Evolutionary conservation across 108 stramenopile species (phyloP), one percentile per base, ranked within the genome.

Genomic region (Epipyxis sp.): DNA sequence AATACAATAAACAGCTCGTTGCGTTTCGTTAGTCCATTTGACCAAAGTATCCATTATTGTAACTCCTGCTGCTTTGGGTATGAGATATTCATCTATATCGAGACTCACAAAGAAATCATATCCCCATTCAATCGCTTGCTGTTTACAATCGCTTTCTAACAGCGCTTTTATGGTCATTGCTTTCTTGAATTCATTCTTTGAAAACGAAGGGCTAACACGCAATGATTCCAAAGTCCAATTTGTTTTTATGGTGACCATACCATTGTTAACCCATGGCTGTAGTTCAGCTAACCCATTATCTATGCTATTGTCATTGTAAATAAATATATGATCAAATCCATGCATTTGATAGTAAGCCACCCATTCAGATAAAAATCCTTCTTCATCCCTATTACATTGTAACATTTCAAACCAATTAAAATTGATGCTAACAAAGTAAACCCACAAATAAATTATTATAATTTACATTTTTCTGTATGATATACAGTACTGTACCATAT

Each of bases 311-410:
- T 74, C 46, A 37, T 74, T 42, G 25, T 43, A 74, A 13, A 74
- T 34, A 32, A 37, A 42, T 37, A 74, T 30, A 57, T 74, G 71
- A 27, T 27, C 32, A 27, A 74, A 10, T 39, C 71, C 71, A 42
- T 74, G 71, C 71, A 74, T 74, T 27, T 34, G n/a, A 37, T 74
- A 57, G 34, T 74, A 74, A 10, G 71, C n/a, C 3, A 74, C 27
- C 71, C 71, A 74, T 42, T 74, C 71, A 6, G 71, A 46, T 34
- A 74, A 42, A 57, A 74, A 74, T 13, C 71, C 71, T 42, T 6
- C 71, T 42, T 74, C 71, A 37, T 74, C 71, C 20, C 71, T 46
- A 50, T 50, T 20, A 50, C 6, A 50, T 20, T 13, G 46, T 13
- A 6, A 50, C 6, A 50, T 13, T 20, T 13, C 46, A 50, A 50